phyloP scores from a whole-genome alignment of 805 yeast species.

The Candida sithepensis region DNA sequence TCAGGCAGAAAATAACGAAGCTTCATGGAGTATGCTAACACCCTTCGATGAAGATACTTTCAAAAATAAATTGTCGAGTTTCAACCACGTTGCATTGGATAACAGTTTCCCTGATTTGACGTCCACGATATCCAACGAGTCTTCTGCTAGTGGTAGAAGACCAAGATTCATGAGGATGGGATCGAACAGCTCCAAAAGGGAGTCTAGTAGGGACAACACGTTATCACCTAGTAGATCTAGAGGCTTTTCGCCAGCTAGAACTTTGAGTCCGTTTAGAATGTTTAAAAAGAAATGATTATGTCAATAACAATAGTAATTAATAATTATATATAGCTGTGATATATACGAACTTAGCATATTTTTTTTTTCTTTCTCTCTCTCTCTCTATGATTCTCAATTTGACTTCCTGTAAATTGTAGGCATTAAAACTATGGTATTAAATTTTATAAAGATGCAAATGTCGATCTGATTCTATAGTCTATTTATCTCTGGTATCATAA shows the following conservation, averaged over 20 bases:
- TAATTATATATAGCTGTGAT: not conserved
- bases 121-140: slow-evolving; percentile 1
- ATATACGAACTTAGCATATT: not conserved
- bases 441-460: too few relatives aligned
- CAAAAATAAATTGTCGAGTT: not conserved
- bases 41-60: not conserved
- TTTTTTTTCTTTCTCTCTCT: not conserved
- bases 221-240: slow-evolving; percentile 21
- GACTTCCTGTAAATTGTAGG: not conserved
- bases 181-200: slow-evolving; percentile 13
- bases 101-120: not conserved
- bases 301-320: too few relatives aligned
- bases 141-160: slow-evolving; percentile 10
- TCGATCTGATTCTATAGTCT: not conserved
- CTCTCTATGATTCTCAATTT: not conserved
- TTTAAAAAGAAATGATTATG: slow-evolving; percentile 15
- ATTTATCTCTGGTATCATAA: slow-evolving; percentile 60
- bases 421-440: too few relatives aligned
- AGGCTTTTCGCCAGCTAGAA: slow-evolving; percentile 28
- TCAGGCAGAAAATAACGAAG: not conserved
- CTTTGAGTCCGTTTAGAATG: slow-evolving; percentile 30
- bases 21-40: not conserved
- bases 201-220: slow-evolving; percentile 12
- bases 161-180: slow-evolving; percentile 25
- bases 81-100: not conserved